phyloP scores from a whole-genome alignment of 2,329 filamentous ascomycete genomes.

The Ustulina deusta region DNA sequence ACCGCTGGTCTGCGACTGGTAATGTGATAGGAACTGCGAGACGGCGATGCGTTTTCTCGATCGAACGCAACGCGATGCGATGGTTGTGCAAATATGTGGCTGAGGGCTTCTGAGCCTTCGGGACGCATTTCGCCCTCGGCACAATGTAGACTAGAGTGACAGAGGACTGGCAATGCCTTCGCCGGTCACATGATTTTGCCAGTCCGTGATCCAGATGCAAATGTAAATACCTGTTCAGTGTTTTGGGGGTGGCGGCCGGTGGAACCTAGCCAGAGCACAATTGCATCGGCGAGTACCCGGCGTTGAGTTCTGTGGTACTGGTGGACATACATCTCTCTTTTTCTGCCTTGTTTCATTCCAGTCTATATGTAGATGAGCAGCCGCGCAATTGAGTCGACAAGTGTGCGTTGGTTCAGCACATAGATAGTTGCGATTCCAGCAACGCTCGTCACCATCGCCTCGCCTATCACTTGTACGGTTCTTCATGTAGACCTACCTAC shows the following conservation, averaged over 20 bases:
- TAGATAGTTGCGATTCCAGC: conserved; percentile 23
- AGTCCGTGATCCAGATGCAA: conserved; percentile 22
- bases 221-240: conserved; percentile 17
- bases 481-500: conserved; percentile 24
- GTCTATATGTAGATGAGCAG: conserved; percentile 3
- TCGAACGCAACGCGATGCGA: conserved; percentile 34
- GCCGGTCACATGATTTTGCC: conserved; percentile 36
- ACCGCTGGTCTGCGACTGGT: conserved; percentile 27
- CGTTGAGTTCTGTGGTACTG: conserved; percentile 4
- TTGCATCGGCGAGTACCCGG: conserved; percentile 16
- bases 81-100: conserved; percentile 31
- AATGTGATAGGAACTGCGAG: conserved; percentile 42
- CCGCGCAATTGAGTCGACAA: conserved; percentile 2
- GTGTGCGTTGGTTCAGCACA: conserved; percentile 5
- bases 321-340: neutral
- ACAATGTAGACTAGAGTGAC: conserved; percentile 3
- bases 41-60: conserved; percentile 39
- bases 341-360: conserved; percentile 22
- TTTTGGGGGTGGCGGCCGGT: conserved; percentile 25
- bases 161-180: conserved; percentile 21
- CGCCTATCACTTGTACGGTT: conserved; percentile 42
- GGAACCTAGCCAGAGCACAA: conserved; percentile 27
- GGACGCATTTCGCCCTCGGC: conserved; percentile 24
- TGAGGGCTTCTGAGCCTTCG: conserved; percentile 9
- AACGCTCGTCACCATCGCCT: conserved; percentile 31